Percentiles rank a stretch among this genome's conserved stretches.
Conservation (phyloP, 2,329 filamentous ascomycete genomes). For the Xylariaceae sp. region DNA sequence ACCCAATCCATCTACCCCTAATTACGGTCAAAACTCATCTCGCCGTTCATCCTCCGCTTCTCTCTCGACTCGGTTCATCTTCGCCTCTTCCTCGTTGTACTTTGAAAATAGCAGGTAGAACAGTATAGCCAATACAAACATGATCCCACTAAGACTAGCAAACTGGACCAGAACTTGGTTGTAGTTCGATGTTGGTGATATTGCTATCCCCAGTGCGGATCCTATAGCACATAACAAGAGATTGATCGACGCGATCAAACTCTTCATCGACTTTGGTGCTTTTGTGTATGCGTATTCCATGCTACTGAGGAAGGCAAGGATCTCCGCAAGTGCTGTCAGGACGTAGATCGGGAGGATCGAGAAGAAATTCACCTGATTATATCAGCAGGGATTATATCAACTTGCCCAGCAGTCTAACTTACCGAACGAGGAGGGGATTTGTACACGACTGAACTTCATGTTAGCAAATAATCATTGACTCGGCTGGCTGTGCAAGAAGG, state of each 20-base stretch:
- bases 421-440: background rate
- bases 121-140: conserved; percentile 53
- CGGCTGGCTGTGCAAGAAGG: background rate
- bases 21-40: background rate
- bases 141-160: conserved; percentile 57
- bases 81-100: background rate
- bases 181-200: conserved; percentile 65
- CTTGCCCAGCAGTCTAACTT: too few relatives aligned
- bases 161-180: conserved; percentile 73
- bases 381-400: too few relatives aligned
- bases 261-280: conserved; percentile 71
- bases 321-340: conserved; percentile 62
- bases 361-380: background rate
- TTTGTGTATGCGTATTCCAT: conserved; percentile 77
- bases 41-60: background rate
- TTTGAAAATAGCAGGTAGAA: conserved; percentile 51
- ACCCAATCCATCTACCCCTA: too few relatives aligned
- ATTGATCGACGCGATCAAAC: conserved; percentile 63
- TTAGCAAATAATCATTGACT: background rate
- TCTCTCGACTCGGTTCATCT: background rate
- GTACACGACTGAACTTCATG: background rate
- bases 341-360: conserved; percentile 57
- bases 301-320: conserved; percentile 69
- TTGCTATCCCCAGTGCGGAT: conserved; percentile 63
- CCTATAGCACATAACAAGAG: conserved; percentile 64